phyloP scores from a whole-genome alignment of 78 protist species.

The Planoprotostelium fungivorum region DNA sequence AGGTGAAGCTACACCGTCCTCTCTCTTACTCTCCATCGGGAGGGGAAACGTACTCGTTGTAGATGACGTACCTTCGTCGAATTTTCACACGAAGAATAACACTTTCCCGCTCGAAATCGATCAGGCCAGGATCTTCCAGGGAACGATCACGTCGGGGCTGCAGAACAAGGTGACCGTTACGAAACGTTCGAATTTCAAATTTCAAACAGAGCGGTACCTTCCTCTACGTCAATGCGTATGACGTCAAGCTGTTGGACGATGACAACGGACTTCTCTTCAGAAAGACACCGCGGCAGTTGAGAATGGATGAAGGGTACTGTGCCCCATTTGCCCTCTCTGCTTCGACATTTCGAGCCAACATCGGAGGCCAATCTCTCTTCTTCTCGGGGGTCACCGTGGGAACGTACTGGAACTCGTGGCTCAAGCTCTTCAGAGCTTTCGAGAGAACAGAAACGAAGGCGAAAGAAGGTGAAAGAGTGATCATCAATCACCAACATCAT shows the following conservation, averaged over 20 bases:
- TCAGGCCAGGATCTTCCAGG: neutral
- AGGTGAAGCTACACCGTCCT: neutral
- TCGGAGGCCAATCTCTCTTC: neutral
- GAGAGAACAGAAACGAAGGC: neutral
- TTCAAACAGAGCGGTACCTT: neutral
- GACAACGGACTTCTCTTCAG: neutral
- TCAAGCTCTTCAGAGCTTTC: neutral
- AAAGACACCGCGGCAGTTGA: neutral
- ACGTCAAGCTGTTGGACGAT: neutral
- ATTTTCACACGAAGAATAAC: neutral
- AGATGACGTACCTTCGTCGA: neutral
- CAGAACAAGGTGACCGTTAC: neutral
- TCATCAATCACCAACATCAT: no score
- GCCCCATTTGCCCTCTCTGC: neutral
- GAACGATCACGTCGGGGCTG: neutral
- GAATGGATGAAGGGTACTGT: neutral
- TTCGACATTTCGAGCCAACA: neutral
- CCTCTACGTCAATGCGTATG: neutral
- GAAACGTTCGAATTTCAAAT: neutral
- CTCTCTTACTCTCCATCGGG: neutral
- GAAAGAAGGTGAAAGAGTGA: no score
- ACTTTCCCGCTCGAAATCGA: neutral
- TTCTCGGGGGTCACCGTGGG: neutral
- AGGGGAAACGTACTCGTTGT: neutral
- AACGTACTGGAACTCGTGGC: neutral